Evolutionary conservation across 2,329 filamentous ascomycete species (phyloP).

Genomic region (Clonostachys rosea): DNA sequence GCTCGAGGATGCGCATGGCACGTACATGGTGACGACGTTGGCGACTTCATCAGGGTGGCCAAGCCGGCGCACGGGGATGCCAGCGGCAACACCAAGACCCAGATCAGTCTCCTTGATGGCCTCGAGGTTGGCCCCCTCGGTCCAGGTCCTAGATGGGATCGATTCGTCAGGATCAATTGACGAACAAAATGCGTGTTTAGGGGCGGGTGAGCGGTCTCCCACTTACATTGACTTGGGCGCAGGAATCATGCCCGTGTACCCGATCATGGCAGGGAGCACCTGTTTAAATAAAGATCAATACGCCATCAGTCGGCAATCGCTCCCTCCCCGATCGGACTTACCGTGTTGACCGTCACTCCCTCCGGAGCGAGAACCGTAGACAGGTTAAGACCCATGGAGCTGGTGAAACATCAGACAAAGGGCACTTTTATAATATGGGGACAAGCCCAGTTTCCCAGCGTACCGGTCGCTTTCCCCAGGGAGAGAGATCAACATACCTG

Average conservation of each 20-base stretch:
- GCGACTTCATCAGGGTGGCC: constrained; percentile 26
- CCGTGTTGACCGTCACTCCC: constrained; percentile 63
- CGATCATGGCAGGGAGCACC: constrained; percentile 67
- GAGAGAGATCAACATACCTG: constrained; percentile 20
- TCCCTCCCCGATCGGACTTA: constrained; percentile 11
- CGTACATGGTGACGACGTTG: constrained; percentile 24
- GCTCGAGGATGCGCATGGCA: background rate
- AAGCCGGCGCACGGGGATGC: constrained; percentile 23
- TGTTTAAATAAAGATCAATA: constrained; percentile 1
- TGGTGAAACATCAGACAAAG: constrained; percentile 27
- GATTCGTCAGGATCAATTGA: background rate
- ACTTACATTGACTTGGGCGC: constrained; percentile 18
- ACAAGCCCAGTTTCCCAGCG: no score
- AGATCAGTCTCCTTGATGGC: constrained; percentile 18
- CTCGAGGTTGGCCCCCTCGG: constrained; percentile 18
- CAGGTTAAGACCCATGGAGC: constrained; percentile 62
- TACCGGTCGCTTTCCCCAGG: background rate
- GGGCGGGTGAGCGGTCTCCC: no score
- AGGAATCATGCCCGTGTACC: constrained; percentile 58
- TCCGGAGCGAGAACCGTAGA: constrained; percentile 51
- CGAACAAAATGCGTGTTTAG: background rate
- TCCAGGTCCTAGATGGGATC: constrained; percentile 17
- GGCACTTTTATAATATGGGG: constrained; percentile 13
- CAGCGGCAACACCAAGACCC: constrained; percentile 23
- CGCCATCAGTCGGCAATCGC: background rate